A percentile compares a stretch with the other conserved stretches of the same genome.
These are phyloP conservation scores for Penicillium paxilli DNA, from an alignment of 495 filamentous ascomycete genomes.

Conservation along the genomic window DNA sequence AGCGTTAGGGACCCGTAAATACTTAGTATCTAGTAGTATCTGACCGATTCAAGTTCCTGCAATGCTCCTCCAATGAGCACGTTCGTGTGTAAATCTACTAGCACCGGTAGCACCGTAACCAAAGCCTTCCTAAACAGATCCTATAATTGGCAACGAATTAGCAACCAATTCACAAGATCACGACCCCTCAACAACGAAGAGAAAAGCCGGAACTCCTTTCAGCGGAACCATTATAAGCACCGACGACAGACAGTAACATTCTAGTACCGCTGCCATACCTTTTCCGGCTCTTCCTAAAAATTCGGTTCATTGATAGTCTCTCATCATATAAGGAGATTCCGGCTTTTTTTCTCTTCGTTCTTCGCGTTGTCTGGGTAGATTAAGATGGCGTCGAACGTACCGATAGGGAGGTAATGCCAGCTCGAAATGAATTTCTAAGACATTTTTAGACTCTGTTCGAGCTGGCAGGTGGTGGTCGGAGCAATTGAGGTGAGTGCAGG, in stretches of 20 bases:
- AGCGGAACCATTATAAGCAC: slow-evolving; percentile 56
- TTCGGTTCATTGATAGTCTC: slow-evolving; percentile 42
- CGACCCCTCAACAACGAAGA: not conserved
- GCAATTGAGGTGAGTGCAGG: not conserved
- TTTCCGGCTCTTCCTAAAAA: slow-evolving; percentile 57
- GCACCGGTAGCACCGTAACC: too few species aligned
- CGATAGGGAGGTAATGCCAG: slow-evolving; percentile 3
- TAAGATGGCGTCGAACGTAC: slow-evolving; percentile 8
- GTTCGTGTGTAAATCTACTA: too few species aligned
- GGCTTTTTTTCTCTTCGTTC: slow-evolving; percentile 12
- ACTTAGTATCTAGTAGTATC: too few species aligned
- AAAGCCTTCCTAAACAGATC: not conserved
- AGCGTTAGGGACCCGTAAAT: not conserved
- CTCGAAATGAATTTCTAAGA: not conserved
- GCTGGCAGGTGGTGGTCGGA: slow-evolving; percentile 5
- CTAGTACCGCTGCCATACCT: slow-evolving; percentile 41
- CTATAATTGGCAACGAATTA: not conserved
- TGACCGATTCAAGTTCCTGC: too few species aligned
- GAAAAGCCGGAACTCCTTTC: slow-evolving; percentile 30
- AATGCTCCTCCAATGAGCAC: too few species aligned
- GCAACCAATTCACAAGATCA: not conserved
- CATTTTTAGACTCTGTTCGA: slow-evolving; percentile 8
- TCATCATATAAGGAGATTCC: slow-evolving; percentile 45
- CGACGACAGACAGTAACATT: slow-evolving; percentile 38
- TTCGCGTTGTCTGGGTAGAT: not conserved